Conservation (phyloP, 2,329 filamentous ascomycete genomes). For the Trichoderma lentiforme region DNA sequence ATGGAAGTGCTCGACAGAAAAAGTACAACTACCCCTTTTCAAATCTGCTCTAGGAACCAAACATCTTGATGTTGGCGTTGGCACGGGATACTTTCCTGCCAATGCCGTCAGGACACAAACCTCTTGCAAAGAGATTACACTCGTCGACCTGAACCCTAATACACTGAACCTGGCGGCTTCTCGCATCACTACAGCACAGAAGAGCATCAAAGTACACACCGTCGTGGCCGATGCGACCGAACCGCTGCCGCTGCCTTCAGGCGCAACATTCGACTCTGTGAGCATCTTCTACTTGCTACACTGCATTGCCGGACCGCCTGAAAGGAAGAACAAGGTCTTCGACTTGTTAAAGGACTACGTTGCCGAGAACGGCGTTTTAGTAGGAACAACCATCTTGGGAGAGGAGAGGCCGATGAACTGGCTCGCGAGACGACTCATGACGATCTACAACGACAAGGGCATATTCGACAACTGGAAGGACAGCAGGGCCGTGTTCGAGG, state of each 20-base stretch:
- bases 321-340: slow-evolving; percentile 23
- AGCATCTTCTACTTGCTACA: slow-evolving; percentile 27
- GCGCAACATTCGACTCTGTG: slow-evolving; percentile 38
- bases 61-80: slow-evolving; percentile 42
- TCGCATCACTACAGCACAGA: slow-evolving; percentile 17
- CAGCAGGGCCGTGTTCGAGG: slow-evolving; percentile 31
- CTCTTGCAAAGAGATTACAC: slow-evolving; percentile 29
- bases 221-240: slow-evolving; percentile 37
- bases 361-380: slow-evolving; percentile 23
- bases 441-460: slow-evolving; percentile 34
- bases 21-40: slow-evolving; percentile 33
- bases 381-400: slow-evolving; percentile 28
- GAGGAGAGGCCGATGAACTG: slow-evolving; percentile 19
- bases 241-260: slow-evolving; percentile 28
- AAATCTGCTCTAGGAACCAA: slow-evolving; percentile 31
- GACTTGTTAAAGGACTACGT: slow-evolving; percentile 20
- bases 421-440: slow-evolving; percentile 24
- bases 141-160: slow-evolving; percentile 36
- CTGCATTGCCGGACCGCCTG: slow-evolving; percentile 25
- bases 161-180: slow-evolving; percentile 26
- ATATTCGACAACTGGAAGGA: slow-evolving; percentile 42
- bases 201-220: slow-evolving; percentile 25
- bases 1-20: slow-evolving; percentile 34
- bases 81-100: slow-evolving; percentile 38
- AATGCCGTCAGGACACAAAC: slow-evolving; percentile 22